phyloP scores from a whole-genome alignment of 2,329 filamentous ascomycete species.

The Cercospora sp. region DNA sequence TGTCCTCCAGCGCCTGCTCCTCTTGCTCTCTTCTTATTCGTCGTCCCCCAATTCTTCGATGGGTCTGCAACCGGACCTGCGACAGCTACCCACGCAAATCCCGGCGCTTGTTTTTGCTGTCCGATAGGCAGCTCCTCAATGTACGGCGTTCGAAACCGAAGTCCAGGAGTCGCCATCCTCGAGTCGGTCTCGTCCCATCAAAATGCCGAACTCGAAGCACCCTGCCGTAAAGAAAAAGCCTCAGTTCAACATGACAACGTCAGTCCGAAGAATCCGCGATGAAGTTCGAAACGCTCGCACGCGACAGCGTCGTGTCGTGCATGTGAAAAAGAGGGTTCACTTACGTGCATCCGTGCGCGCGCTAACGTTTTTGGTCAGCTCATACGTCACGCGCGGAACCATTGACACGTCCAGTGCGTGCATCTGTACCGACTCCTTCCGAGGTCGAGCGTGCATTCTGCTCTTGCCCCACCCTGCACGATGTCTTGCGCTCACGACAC shows the following conservation, averaged over 20 bases:
- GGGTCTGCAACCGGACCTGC: slow-evolving; percentile 58
- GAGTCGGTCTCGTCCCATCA: slow-evolving; percentile 3
- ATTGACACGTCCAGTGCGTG: background rate
- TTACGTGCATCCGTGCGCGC: slow-evolving; percentile 1
- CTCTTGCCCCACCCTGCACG: background rate
- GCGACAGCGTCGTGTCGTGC: slow-evolving; percentile 4
- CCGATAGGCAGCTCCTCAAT: slow-evolving; percentile 78
- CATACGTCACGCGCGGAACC: background rate
- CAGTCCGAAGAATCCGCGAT: slow-evolving; percentile 12
- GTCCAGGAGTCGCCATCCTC: slow-evolving; percentile 23
- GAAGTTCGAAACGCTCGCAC: slow-evolving; percentile 12
- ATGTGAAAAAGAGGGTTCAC: slow-evolving; percentile 15
- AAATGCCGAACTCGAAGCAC: background rate
- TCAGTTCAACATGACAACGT: background rate
- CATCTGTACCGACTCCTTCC: slow-evolving; percentile 7
- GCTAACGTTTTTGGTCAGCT: background rate
- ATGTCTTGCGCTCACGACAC: background rate
- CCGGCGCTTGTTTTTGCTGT: slow-evolving; percentile 68
- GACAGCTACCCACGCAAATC: slow-evolving; percentile 91
- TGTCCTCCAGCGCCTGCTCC: slow-evolving; percentile 45
- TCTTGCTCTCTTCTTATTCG: slow-evolving; percentile 68
- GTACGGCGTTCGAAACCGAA: slow-evolving; percentile 58
- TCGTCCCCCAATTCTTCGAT: slow-evolving; percentile 48
- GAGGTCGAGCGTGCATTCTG: slow-evolving; percentile 2
- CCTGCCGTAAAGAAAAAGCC: background rate